Base-by-base conservation (phyloP, 805 yeast species). In the Candida ulmi region DNA sequence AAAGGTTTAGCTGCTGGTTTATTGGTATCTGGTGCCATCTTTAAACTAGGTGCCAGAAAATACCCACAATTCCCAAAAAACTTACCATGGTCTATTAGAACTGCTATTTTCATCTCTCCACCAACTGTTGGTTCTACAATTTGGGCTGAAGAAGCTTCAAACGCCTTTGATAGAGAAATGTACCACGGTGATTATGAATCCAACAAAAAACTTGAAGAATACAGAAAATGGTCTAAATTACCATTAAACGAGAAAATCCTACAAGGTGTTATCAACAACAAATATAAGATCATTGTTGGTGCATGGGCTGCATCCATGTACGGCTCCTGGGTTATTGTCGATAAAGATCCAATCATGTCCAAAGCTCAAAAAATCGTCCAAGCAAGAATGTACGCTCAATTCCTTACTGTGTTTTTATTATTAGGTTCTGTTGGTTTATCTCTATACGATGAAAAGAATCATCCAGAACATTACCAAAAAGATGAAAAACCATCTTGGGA, bases 361-460 rank as follows among this genome's bases (percentile, higher is more conserved):
- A 73, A 70, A 47, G 65, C 93, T 5, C 95, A 87, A 65, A 87
- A 84, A 60, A 76, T 84, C 36, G 93, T 83, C 26, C 90, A 83
- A 58, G 95, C 95, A 25, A 80, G 95, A 74, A 86, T 86, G 84
- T 86, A 86, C 57, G 95, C 95, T 11, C 95, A 87, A 62, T 85
- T 83, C 47, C 63, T 84, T 39, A 83, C 95, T 2, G 88, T 87
- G 39, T 73, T 74, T 11, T 64, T 86, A 45, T 64, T 86, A 47
- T 61, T 86, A 39, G 88, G 80, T 17, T 77, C 93, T 0, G 72
- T 87, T 54, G 78, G 79, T 37, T 63, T 81, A 48, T 69, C 80
- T 33, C 72, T 79, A 62, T 80, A 77, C 47, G 88, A 83, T 50
- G 78, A 74, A 47, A 72, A 77, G 48, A 60, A 74, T 47, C 74